These are phyloP conservation scores for Hericium rajendrae DNA, from an alignment of 768 basidiomycete species.

Conservation along the genomic window DNA sequence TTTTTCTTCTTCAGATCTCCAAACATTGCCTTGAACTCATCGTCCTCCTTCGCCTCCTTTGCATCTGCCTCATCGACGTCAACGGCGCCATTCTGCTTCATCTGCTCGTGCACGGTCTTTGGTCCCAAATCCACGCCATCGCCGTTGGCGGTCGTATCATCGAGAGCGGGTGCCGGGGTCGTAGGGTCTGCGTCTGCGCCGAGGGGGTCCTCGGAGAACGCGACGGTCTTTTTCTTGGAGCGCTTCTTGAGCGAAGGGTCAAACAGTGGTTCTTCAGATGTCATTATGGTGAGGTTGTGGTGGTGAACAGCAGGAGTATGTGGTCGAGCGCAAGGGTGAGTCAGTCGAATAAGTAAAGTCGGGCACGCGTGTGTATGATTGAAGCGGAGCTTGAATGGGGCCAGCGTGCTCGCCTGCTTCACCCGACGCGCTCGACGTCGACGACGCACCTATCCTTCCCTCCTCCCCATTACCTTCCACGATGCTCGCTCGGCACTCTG, in stretches of 20 bases:
- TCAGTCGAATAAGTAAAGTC: not conserved
- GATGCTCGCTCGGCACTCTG: conserved; percentile 44
- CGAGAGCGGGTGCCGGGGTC: conserved; percentile 66
- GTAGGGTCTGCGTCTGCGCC: conserved; percentile 80
- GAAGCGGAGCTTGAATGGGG: conserved; percentile 9
- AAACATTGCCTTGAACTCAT: conserved; percentile 78
- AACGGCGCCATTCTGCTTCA: conserved; percentile 39
- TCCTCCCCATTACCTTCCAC: conserved; percentile 4
- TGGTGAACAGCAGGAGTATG: conserved; percentile 5
- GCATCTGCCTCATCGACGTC: conserved; percentile 24
- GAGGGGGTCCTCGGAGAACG: conserved; percentile 76
- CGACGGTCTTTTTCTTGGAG: conserved; percentile 81
- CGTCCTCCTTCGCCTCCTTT: conserved; percentile 51
- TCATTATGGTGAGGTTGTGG: conserved; percentile 27
- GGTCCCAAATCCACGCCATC: conserved; percentile 72
- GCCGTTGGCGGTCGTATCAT: conserved; percentile 58
- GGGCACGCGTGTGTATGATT: not conserved
- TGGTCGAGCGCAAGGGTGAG: conserved; percentile 2
- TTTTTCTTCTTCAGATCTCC: conserved; percentile 88
- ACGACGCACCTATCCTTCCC: conserved; percentile 8
- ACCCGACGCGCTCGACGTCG: conserved; percentile 22
- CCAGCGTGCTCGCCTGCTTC: conserved; percentile 16
- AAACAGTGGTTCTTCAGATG: conserved; percentile 68
- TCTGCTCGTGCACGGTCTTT: conserved; percentile 65
- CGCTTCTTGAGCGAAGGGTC: conserved; percentile 76